phyloP scores from a whole-genome alignment of 768 basidiomycete species.

The Candolleomyces efflorescens region DNA sequence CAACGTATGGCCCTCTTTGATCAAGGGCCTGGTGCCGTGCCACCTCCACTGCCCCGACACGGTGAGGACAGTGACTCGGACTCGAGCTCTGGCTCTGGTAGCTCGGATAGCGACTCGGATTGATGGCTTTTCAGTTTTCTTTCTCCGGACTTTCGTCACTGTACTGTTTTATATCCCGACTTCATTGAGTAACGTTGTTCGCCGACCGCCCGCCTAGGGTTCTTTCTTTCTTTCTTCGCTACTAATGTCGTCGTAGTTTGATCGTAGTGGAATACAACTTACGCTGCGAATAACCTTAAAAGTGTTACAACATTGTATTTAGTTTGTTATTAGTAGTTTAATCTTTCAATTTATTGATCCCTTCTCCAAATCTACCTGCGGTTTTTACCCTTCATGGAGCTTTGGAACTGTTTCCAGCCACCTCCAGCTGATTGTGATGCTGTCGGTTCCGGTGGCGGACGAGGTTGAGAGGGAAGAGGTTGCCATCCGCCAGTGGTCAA shows the following conservation, averaged over 20 bases:
- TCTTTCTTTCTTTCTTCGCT: slow-evolving; percentile 21
- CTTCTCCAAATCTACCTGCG: slow-evolving; percentile 17
- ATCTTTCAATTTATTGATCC: slow-evolving; percentile 5
- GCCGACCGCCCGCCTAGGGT: slow-evolving; percentile 15
- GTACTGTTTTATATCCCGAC: slow-evolving; percentile 20
- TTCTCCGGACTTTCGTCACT: slow-evolving; percentile 15
- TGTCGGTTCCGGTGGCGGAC: slow-evolving; percentile 4
- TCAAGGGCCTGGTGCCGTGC: slow-evolving; percentile 37
- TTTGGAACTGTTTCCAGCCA: slow-evolving; percentile 58
- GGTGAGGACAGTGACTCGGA: slow-evolving; percentile 72
- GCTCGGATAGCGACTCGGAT: slow-evolving; percentile 82
- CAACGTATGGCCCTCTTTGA: slow-evolving; percentile 85
- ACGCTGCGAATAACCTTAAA: background rate
- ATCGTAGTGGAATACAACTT: slow-evolving; percentile 4
- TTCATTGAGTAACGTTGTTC: slow-evolving; percentile 22
- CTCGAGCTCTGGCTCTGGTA: slow-evolving; percentile 72
- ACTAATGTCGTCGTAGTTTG: slow-evolving; percentile 21
- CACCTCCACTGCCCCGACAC: slow-evolving; percentile 32
- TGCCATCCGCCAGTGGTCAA: too few species aligned
- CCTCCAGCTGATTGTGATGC: slow-evolving; percentile 32
- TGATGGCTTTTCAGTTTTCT: slow-evolving; percentile 32
- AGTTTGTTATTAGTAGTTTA: slow-evolving; percentile 5
- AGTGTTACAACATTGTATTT: slow-evolving; percentile 5
- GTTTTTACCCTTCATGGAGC: slow-evolving; percentile 26
- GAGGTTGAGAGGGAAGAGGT: slow-evolving; percentile 11